Percentiles rank a stretch among this genome's conserved stretches.
Evolutionary conservation across 1,139 yeast genomes (phyloP).

Genomic region (Pneumocystis wakefieldiae): DNA sequence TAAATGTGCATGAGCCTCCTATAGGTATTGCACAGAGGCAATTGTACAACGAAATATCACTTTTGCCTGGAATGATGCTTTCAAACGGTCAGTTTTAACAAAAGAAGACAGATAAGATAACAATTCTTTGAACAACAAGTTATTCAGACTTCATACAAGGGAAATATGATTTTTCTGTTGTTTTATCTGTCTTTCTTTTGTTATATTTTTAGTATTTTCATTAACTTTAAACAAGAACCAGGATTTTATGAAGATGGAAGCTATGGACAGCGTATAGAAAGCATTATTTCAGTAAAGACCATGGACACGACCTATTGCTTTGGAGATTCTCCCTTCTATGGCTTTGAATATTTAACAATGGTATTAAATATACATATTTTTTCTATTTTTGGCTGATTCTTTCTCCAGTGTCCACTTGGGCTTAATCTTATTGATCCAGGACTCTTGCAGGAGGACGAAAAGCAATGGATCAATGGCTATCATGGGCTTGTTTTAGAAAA

Average conservation of each 20-base stretch:
- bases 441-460: constrained; percentile 50
- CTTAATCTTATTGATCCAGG: constrained; percentile 44
- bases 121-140: neutral
- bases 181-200: neutral
- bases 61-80: constrained; percentile 60
- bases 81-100: constrained; percentile 34
- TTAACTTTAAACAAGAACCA: constrained; percentile 42
- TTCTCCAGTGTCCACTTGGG: constrained; percentile 59
- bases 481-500: constrained; percentile 48
- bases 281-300: constrained; percentile 48
- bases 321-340: constrained; percentile 47
- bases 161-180: neutral
- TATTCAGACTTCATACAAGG: neutral
- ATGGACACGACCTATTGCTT: constrained; percentile 27
- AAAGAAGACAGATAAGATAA: neutral
- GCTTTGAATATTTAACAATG: constrained; percentile 70
- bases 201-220: neutral
- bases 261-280: constrained; percentile 88
- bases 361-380: constrained; percentile 5
- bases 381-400: neutral
- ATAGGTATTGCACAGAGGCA: constrained; percentile 66
- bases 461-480: constrained; percentile 50
- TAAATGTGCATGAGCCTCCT: constrained; percentile 95
- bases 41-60: constrained; percentile 23
- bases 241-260: constrained; percentile 88